phyloP scores from a whole-genome alignment of 352 stramenopile genomes.

The Phytopythium vexans region DNA sequence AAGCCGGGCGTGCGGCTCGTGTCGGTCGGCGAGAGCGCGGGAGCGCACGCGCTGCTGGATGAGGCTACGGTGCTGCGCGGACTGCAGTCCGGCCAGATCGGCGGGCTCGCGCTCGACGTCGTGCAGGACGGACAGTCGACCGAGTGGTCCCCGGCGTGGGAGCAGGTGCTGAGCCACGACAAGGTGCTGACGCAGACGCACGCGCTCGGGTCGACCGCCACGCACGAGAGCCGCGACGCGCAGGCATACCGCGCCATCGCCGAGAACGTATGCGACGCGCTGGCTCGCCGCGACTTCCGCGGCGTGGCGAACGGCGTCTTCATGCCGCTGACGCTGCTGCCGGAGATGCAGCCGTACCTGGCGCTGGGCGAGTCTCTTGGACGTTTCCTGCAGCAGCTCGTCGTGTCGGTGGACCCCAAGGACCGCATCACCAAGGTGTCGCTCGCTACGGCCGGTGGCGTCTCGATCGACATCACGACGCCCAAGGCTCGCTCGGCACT shows the following conservation, averaged over 20 bases:
- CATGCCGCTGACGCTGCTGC: constrained; percentile 71
- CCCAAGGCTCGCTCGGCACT: constrained; percentile 68
- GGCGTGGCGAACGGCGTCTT: constrained; percentile 83
- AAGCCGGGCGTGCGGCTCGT: constrained; percentile 90
- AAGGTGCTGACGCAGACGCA: constrained; percentile 88
- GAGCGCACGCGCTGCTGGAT: constrained; percentile 75
- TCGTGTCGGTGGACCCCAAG: constrained; percentile 57
- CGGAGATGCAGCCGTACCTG: constrained; percentile 83
- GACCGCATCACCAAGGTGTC: constrained; percentile 64
- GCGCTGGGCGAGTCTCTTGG: constrained; percentile 67
- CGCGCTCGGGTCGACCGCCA: constrained; percentile 82
- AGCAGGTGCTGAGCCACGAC: constrained; percentile 77
- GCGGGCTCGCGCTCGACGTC: constrained; percentile 80
- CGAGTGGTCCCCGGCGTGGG: constrained; percentile 36
- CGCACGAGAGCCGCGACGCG: constrained; percentile 70
- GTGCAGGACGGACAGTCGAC: constrained; percentile 10
- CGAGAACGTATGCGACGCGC: constrained; percentile 73
- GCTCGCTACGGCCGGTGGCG: constrained; percentile 54
- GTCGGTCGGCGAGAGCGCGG: constrained; percentile 72
- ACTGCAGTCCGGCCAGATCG: constrained; percentile 75
- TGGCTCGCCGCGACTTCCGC: constrained; percentile 66
- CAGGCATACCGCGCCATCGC: constrained; percentile 75
- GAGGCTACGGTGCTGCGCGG: constrained; percentile 68
- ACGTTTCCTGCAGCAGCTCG: constrained; percentile 65
- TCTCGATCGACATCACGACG: constrained; percentile 76